Evolutionary conservation across 78 protist species (phyloP).

Genomic region (Speleostelium caveatum): DNA sequence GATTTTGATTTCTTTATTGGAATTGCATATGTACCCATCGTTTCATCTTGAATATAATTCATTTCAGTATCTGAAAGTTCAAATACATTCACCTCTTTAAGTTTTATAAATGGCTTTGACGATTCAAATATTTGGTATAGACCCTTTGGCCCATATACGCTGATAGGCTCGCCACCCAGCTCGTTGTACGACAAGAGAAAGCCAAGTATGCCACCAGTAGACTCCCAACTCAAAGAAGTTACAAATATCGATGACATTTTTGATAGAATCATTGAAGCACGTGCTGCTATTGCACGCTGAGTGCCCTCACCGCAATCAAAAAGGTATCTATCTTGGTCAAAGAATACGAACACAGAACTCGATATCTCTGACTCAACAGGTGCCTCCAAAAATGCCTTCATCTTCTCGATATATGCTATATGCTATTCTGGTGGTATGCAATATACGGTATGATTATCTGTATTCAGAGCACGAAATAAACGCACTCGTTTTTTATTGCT

Average conservation of each 20-base stretch:
- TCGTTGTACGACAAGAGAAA: background rate
- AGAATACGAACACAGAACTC: slow-evolving; percentile 33
- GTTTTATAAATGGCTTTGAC: slow-evolving; percentile 14
- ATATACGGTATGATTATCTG: no score
- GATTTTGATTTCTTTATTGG: no score
- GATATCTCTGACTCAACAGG: slow-evolving; percentile 15
- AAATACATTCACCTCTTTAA: no score
- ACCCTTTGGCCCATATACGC: slow-evolving; percentile 62
- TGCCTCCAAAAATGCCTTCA: slow-evolving; percentile 39
- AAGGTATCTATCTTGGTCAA: slow-evolving; percentile 41
- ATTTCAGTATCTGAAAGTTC: background rate
- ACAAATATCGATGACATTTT: slow-evolving; percentile 7
- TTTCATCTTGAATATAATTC: background rate
- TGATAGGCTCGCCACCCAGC: background rate
- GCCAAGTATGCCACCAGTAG: background rate
- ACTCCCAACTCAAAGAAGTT: slow-evolving; percentile 2
- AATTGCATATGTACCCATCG: background rate
- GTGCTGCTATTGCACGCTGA: background rate
- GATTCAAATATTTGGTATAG: slow-evolving; percentile 21
- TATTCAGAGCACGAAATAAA: no score
- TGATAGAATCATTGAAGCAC: background rate
- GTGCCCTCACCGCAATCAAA: slow-evolving; percentile 33
- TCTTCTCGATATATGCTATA: no score
- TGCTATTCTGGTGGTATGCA: no score
- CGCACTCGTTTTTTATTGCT: no score